phyloP scores from a whole-genome alignment of 23 red algal species.

The Porphyridium purpureum region DNA sequence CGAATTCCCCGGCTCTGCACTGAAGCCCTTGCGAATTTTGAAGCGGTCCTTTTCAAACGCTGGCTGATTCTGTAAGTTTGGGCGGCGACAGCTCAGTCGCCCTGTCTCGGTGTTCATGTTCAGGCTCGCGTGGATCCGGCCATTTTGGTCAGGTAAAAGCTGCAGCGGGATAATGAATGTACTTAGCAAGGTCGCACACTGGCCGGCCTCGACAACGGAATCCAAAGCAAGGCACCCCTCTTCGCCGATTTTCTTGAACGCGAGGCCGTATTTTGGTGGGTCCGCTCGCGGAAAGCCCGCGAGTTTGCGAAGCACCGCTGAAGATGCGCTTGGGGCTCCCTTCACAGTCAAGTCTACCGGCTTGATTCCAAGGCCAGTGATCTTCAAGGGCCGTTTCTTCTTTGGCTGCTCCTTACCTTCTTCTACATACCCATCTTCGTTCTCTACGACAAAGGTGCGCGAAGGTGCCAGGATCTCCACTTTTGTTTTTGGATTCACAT shows the following conservation, averaged over 20 bases:
- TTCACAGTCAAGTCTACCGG: conserved; percentile 22
- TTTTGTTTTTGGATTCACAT: too few species aligned
- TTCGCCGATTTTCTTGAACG: conserved; percentile 1
- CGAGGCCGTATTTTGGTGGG: conserved; percentile 13
- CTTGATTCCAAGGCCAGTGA: conserved; percentile 22
- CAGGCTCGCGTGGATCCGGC: conserved; percentile 68
- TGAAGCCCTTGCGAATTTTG: conserved; percentile 63
- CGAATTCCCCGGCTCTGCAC: conserved; percentile 39
- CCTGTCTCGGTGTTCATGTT: conserved; percentile 91
- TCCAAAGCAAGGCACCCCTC: conserved; percentile 42
- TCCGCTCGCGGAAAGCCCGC: conserved; percentile 9
- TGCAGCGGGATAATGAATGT: conserved; percentile 73
- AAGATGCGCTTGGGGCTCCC: conserved; percentile 38
- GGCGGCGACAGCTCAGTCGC: conserved; percentile 55
- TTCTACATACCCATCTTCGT: too few species aligned
- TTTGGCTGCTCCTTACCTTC: conserved; percentile 4
- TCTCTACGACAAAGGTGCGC: too few species aligned
- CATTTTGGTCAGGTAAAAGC: conserved; percentile 20
- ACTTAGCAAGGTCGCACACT: conserved; percentile 40
- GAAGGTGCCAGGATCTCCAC: too few species aligned
- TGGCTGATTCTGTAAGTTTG: conserved; percentile 88
- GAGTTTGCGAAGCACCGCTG: conserved; percentile 29
- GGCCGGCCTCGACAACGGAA: conserved; percentile 28
- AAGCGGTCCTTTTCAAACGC: conserved; percentile 85
- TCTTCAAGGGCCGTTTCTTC: conserved; percentile 27